Percentiles rank a stretch among this genome's conserved stretches.
Conservation (phyloP, 1,284 basidiomycete species). For the Meira nashicola region DNA sequence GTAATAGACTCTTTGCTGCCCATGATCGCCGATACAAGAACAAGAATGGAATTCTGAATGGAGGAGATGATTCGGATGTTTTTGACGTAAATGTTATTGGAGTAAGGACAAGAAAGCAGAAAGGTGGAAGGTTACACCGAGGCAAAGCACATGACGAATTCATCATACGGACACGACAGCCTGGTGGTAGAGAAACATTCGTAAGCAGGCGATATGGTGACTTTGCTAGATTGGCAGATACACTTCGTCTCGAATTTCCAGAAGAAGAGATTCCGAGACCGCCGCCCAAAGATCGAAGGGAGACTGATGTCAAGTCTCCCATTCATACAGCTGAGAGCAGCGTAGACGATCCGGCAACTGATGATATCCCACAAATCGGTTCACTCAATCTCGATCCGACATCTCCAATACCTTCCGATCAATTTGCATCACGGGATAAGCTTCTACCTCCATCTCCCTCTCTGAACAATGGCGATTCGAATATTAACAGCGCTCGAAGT, state of each 20-base stretch:
- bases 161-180: conserved; percentile 77
- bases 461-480: background rate
- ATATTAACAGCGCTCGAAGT: background rate
- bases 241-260: conserved; percentile 38
- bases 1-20: conserved; percentile 28
- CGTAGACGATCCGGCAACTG: background rate
- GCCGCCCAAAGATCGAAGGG: conserved; percentile 40
- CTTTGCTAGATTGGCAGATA: conserved; percentile 60
- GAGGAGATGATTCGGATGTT: background rate
- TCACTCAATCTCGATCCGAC: conserved; percentile 4
- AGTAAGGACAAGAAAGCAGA: conserved; percentile 37
- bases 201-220: conserved; percentile 93
- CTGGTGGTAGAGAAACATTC: conserved; percentile 69
- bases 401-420: background rate
- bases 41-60: conserved; percentile 12
- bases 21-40: conserved; percentile 38
- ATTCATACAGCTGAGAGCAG: background rate
- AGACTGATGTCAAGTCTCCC: conserved; percentile 26
- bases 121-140: conserved; percentile 30
- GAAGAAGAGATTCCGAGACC: conserved; percentile 29
- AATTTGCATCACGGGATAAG: background rate
- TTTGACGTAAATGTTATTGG: conserved; percentile 49
- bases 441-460: background rate
- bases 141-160: conserved; percentile 63
- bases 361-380: conserved; percentile 1